Conservation (phyloP, 2,329 filamentous ascomycete species). For the Alternaria sp. region DNA sequence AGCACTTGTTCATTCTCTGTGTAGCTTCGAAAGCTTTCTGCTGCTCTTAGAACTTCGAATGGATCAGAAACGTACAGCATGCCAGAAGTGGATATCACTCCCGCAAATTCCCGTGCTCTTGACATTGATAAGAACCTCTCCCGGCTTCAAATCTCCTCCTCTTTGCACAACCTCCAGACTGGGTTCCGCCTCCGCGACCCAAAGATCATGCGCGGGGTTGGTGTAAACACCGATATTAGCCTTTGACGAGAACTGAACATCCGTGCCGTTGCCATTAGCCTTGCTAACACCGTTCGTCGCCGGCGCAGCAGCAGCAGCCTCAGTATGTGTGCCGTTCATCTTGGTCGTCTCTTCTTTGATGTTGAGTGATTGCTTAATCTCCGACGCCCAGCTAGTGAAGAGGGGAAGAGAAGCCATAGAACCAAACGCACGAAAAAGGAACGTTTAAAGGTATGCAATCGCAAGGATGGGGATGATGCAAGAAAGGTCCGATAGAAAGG, state of each 20-base stretch:
- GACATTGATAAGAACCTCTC: conserved; percentile 86
- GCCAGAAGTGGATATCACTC: conserved; percentile 97
- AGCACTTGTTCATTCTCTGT: background rate
- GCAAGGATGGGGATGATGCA: background rate
- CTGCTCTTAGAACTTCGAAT: no score
- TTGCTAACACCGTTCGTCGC: background rate
- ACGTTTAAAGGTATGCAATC: background rate
- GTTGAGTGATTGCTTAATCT: background rate
- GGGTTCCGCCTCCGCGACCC: conserved; percentile 81
- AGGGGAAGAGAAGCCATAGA: conserved; percentile 2
- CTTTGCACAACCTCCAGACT: conserved; percentile 75
- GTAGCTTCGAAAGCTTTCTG: no score
- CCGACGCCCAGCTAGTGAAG: conserved; percentile 3
- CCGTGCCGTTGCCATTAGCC: conserved; percentile 27
- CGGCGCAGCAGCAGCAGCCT: conserved; percentile 2
- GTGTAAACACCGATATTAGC: conserved; percentile 96
- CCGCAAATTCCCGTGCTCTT: conserved; percentile 97
- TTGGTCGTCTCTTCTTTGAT: background rate
- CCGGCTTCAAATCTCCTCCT: conserved; percentile 72
- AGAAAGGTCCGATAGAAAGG: background rate
- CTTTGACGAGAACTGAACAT: conserved; percentile 64
- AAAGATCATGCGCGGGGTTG: conserved; percentile 89
- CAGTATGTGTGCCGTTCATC: conserved; percentile 4
- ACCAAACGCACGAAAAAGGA: background rate
- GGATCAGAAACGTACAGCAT: conserved; percentile 69